Percentiles rank a stretch among this genome's conserved stretches.
phyloP scores from a whole-genome alignment of 768 basidiomycete genomes.

The Dictyophora rubrovolvata region DNA sequence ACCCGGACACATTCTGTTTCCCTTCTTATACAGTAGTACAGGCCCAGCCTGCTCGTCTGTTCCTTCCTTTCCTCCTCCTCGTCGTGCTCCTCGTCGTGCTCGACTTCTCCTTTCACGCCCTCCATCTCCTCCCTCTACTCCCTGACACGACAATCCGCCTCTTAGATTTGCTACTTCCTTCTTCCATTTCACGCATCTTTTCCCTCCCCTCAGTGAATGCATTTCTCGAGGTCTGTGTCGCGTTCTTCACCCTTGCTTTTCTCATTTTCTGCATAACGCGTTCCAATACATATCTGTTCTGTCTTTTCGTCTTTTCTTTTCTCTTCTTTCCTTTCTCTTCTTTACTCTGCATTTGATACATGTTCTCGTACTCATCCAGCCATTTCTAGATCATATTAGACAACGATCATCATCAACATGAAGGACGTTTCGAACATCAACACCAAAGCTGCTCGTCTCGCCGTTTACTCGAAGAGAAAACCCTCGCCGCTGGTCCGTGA shows the following conservation, averaged over 20 bases:
- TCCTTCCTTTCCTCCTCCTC: slow-evolving; percentile 10
- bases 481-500: slow-evolving; percentile 45
- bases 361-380: not conserved
- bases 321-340: slow-evolving; percentile 3
- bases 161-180: slow-evolving; percentile 24
- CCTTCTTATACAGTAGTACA: slow-evolving; percentile 1
- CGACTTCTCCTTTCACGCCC: not conserved
- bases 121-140: slow-evolving; percentile 17
- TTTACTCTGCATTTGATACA: slow-evolving; percentile 4
- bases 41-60: slow-evolving; percentile 6
- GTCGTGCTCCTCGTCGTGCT: not conserved
- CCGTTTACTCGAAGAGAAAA: slow-evolving; percentile 75
- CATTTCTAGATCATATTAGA: slow-evolving; percentile 1
- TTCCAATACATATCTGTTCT: not conserved
- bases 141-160: slow-evolving; percentile 23
- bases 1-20: not conserved
- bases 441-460: slow-evolving; percentile 49
- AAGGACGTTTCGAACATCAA: slow-evolving; percentile 61
- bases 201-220: not conserved
- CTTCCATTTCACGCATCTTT: slow-evolving; percentile 16
- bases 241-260: not conserved
- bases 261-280: too few relatives aligned
- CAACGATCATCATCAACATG: slow-evolving; percentile 37
- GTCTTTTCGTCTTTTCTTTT: not conserved
- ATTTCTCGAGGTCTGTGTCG: not conserved